Base-by-base conservation (phyloP, 1,139 yeast species). In the Geotrichum candidum region DNA sequence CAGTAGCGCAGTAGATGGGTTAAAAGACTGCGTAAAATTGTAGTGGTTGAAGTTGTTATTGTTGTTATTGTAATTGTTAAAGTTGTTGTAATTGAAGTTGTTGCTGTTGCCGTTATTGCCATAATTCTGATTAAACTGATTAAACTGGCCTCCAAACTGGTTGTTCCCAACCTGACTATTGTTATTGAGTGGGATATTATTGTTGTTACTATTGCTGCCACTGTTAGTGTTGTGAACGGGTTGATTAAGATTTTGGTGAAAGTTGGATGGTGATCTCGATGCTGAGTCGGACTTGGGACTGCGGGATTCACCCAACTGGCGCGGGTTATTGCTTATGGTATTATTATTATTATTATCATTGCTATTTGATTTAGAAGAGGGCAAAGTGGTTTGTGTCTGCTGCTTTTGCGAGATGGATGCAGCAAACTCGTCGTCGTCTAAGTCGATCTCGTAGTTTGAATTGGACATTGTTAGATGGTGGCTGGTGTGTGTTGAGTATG, bases 371-470 rank as follows among this genome's bases (percentile, higher is more conserved):
- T 54, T 27, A 5, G 31, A 41, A 18, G 51, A 7, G n/a, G n/a
- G 52, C 31, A 13, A n/a, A 29, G 38, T 35, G 13, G 46, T 48
- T 13, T 31, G 54, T n/a, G 55, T 51, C 23, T 52, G 57, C 22
- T 45, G 48, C 50, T 45, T 45, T 38, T 23, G 23, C 15, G 31
- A 18, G 4, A 15, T 25, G 4, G 38, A n/a, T 25, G 46, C 51
- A 38, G 51, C 50, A 38, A 46, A 54, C 18, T 59, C 60, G 45
- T 67, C 70, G 50, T 69, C 71, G 35, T 70, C 73, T 33, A 70
- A 61, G 56, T 70, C 73, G 45, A 70, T 68, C 55, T 70, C 73
- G 53, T 68, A 67, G 18, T 67, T 67, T 57, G 65, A 65, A 27
- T 65, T 64, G 57, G 66, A 60, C 59, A 55, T 65, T 51, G 53